Percentiles rank a stretch among this genome's conserved stretches.
Conservation (phyloP, 306 rosid species). For the Lagenaria siceraria region DNA sequence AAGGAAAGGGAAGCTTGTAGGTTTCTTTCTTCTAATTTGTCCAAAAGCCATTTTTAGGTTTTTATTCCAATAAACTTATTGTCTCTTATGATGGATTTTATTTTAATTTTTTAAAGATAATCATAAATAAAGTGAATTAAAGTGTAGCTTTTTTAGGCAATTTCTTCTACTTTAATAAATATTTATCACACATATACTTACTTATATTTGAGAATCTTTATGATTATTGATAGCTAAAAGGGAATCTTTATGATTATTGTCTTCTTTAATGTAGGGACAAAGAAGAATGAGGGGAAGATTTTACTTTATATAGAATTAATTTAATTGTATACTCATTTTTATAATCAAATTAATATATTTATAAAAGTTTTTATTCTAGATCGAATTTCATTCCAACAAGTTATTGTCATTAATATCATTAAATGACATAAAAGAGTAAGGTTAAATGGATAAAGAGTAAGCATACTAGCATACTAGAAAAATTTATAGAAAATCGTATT, state of each 20-base stretch:
- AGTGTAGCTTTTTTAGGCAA: conserved; percentile 6
- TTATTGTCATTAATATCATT: too few relatives aligned
- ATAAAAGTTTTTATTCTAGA: too few relatives aligned
- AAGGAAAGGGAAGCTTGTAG: conserved; percentile 22
- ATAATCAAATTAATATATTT: not conserved
- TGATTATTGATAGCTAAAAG: not conserved
- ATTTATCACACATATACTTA: not conserved
- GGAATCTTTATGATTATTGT: conserved; percentile 4
- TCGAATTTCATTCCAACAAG: too few relatives aligned
- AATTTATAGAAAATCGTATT: too few relatives aligned
- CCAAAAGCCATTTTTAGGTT: conserved; percentile 23
- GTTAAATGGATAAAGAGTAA: too few relatives aligned
- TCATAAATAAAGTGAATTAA: conserved; percentile 14
- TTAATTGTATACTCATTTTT: not conserved
- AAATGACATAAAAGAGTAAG: too few relatives aligned
- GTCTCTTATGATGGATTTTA: conserved; percentile 6
- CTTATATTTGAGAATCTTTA: conserved; percentile 15
- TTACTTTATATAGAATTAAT: not conserved
- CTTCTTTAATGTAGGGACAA: conserved; percentile 13
- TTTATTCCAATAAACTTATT: conserved; percentile 3
- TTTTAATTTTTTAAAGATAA: conserved; percentile 7
- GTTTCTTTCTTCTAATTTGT: conserved; percentile 14
- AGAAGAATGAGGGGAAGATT: conserved; percentile 9
- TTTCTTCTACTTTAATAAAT: not conserved
- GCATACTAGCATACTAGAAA: too few relatives aligned